Evolutionary conservation across 2,329 filamentous ascomycete species (phyloP).

Genomic region (Diplocarpon rosae): DNA sequence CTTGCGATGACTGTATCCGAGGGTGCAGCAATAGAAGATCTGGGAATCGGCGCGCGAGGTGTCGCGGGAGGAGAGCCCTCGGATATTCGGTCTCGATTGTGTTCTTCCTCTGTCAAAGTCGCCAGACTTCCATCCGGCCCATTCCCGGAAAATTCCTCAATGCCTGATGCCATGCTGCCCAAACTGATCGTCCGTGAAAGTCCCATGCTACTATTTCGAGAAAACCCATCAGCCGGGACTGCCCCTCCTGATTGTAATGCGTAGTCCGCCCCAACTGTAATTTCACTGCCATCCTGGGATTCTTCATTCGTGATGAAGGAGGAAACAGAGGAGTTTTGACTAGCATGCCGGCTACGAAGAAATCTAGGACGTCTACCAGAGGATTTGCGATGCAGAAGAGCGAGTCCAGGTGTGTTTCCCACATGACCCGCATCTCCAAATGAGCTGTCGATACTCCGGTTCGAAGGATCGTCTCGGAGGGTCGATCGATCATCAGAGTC

Average conservation of each 20-base stretch:
- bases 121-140: conserved; percentile 38
- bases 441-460: conserved; percentile 25
- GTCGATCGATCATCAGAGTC: conserved; percentile 17
- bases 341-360: conserved; percentile 41
- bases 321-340: conserved; percentile 49
- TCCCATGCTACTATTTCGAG: conserved; percentile 39
- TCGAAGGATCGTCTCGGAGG: conserved; percentile 28
- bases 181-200: conserved; percentile 73
- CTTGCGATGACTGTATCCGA: conserved; percentile 84
- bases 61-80: conserved; percentile 50
- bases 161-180: conserved; percentile 76
- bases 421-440: conserved; percentile 34
- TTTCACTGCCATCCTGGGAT: conserved; percentile 53
- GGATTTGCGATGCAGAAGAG: conserved; percentile 30
- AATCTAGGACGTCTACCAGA: conserved; percentile 42
- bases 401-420: conserved; percentile 36
- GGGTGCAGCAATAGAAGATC: conserved; percentile 46
- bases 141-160: conserved; percentile 38
- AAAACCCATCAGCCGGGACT: conserved; percentile 42
- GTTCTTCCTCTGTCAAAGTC: conserved; percentile 48
- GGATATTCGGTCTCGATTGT: conserved; percentile 35
- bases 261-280: conserved; percentile 66
- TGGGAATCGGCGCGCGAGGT: conserved; percentile 51
- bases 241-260: conserved; percentile 75
- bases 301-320: conserved; percentile 45